These are phyloP conservation scores for Fusarium siculi DNA, from an alignment of 2,329 filamentous ascomycete species.

Conservation along the genomic window DNA sequence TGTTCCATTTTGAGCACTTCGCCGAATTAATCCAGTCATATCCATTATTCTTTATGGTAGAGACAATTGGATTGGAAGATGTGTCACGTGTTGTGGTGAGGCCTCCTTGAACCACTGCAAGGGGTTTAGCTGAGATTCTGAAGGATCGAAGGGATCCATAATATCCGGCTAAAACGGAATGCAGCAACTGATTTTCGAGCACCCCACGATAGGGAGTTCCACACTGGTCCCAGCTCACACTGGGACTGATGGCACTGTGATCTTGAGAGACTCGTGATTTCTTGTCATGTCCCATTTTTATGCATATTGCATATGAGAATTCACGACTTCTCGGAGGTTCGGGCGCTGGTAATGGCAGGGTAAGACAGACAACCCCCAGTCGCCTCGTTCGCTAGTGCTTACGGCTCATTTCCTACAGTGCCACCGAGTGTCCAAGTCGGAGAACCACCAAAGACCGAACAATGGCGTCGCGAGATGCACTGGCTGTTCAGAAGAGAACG, in stretches of 20 bases:
- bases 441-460: neutral
- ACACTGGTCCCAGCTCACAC: neutral
- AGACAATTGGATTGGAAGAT: neutral
- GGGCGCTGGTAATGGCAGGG: too few relatives aligned
- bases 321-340: too few relatives aligned
- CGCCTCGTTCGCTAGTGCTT: slow-evolving; percentile 3
- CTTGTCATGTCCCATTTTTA: neutral
- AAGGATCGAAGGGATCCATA: neutral
- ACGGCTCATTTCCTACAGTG: neutral
- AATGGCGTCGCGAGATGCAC: neutral
- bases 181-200: neutral
- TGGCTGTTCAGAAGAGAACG: neutral
- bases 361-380: neutral
- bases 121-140: neutral
- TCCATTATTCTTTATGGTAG: too few relatives aligned
- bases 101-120: neutral
- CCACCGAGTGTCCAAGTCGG: neutral
- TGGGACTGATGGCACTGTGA: neutral
- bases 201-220: too few relatives aligned
- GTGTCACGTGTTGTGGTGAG: slow-evolving; percentile 1
- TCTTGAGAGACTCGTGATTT: neutral
- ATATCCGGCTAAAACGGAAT: neutral
- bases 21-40: accelerated
- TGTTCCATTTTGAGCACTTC: neutral
- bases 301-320: too few relatives aligned